phyloP scores from a whole-genome alignment of 2,329 filamentous ascomycete genomes.

The Alternaria conjuncta region DNA sequence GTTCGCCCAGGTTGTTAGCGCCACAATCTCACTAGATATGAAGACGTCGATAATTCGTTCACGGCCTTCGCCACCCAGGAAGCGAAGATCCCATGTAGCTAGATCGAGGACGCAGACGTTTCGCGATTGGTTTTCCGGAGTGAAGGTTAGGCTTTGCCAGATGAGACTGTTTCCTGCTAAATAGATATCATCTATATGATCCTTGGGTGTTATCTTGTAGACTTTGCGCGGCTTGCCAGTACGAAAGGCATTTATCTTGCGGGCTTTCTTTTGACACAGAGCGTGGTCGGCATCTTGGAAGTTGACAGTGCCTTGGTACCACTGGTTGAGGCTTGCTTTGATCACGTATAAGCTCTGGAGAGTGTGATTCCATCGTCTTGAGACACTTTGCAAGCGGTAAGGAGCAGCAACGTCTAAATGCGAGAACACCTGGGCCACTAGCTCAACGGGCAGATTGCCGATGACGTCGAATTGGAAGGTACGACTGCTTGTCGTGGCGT shows the following conservation, averaged over 20 bases:
- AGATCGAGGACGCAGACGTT: constrained; percentile 32
- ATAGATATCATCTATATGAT: neutral
- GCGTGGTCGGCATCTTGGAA: constrained; percentile 21
- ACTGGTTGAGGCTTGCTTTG: constrained; percentile 26
- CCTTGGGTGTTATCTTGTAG: neutral
- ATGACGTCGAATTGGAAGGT: constrained; percentile 45
- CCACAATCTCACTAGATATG: constrained; percentile 36
- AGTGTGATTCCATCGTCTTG: constrained; percentile 38
- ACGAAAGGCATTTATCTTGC: constrained; percentile 33
- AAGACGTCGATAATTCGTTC: constrained; percentile 22
- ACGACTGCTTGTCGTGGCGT: constrained; percentile 20
- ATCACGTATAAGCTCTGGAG: constrained; percentile 36
- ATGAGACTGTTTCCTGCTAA: constrained; percentile 10
- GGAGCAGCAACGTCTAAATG: constrained; percentile 39
- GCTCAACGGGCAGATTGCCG: constrained; percentile 46
- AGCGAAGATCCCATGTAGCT: constrained; percentile 20
- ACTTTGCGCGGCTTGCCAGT: constrained; percentile 17
- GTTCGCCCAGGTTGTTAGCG: constrained; percentile 18
- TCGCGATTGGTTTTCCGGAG: neutral
- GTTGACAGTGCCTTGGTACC: constrained; percentile 27
- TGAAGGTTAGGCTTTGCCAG: neutral
- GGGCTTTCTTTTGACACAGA: constrained; percentile 26
- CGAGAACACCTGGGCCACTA: constrained; percentile 44
- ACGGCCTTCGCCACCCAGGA: constrained; percentile 23
- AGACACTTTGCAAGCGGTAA: constrained; percentile 42